A percentile compares a stretch with the other conserved stretches of the same genome.
These are phyloP conservation scores for Diplosphaera chodatii DNA, from an alignment of 139 green algal species.

Conservation along the genomic window DNA sequence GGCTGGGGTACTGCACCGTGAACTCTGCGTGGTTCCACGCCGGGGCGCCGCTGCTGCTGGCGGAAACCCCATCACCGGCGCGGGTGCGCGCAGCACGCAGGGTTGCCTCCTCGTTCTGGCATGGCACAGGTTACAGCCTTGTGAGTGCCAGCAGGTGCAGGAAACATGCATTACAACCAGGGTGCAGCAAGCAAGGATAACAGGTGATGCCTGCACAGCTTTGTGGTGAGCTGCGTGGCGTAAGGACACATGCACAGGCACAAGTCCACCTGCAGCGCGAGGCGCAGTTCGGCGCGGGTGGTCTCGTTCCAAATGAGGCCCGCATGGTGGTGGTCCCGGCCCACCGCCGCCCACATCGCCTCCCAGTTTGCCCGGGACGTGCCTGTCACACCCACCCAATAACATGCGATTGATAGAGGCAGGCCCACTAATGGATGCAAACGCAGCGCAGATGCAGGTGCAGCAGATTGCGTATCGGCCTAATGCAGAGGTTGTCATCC, in stretches of 20 bases:
- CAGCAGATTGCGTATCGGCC: no score
- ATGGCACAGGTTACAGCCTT: slow-evolving; percentile 3
- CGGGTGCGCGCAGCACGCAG: slow-evolving; percentile 36
- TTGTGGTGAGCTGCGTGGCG: neutral
- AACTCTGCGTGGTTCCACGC: slow-evolving; percentile 85
- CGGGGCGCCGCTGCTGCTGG: neutral
- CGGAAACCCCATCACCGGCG: slow-evolving; percentile 18
- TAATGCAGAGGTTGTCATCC: no score
- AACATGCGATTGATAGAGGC: no score
- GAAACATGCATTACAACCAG: no score
- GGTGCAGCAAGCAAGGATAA: no score
- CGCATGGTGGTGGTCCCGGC: slow-evolving; percentile 67
- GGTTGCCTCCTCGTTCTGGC: slow-evolving; percentile 57
- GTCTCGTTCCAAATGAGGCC: slow-evolving; percentile 87
- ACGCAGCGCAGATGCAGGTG: no score
- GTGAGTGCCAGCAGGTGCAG: no score
- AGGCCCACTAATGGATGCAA: no score
- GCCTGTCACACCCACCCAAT: neutral
- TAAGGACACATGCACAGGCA: neutral
- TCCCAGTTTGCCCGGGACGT: slow-evolving; percentile 69
- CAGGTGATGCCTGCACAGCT: no score
- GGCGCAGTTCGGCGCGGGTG: slow-evolving; percentile 70
- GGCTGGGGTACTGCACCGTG: slow-evolving; percentile 63
- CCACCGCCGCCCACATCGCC: slow-evolving; percentile 64
- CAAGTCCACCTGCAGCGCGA: slow-evolving; percentile 58